Evolutionary conservation across 768 basidiomycete genomes (phyloP).

Genomic region (Amanita molliuscula): DNA sequence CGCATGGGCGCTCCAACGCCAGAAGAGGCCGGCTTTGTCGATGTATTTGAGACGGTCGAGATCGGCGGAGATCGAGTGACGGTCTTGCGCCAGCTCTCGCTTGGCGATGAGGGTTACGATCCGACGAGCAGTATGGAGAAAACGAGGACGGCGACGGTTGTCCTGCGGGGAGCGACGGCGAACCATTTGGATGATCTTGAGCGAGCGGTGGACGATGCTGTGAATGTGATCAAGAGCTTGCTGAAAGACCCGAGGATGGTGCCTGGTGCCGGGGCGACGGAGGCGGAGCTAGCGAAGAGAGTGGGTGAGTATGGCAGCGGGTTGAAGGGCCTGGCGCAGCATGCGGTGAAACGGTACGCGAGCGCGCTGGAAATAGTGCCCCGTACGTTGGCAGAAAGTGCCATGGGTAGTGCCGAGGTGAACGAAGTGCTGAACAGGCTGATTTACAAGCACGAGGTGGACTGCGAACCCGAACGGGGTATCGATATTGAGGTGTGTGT

Average conservation of each 20-base stretch:
- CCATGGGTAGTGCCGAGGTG: constrained; percentile 80
- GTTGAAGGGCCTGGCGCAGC: constrained; percentile 86
- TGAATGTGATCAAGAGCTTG: constrained; percentile 89
- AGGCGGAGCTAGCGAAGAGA: constrained; percentile 82
- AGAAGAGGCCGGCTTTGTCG: constrained; percentile 91
- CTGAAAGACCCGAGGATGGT: constrained; percentile 86
- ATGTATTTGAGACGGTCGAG: constrained; percentile 91
- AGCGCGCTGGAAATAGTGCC: constrained; percentile 89
- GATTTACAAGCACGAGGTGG: constrained; percentile 83
- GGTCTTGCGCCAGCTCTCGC: constrained; percentile 75
- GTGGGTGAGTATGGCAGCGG: constrained; percentile 83
- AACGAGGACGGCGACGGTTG: constrained; percentile 87
- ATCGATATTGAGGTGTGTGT: constrained; percentile 76
- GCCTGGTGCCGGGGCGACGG: constrained; percentile 89
- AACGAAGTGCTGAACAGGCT: constrained; percentile 85
- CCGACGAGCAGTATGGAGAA: constrained; percentile 46
- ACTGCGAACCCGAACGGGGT: constrained; percentile 66
- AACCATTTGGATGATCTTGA: constrained; percentile 95
- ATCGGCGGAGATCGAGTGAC: constrained; percentile 98
- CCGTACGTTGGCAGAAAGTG: constrained; percentile 89
- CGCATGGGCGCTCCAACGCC: constrained; percentile 92
- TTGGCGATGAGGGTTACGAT: constrained; percentile 58
- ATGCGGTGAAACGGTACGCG: constrained; percentile 86
- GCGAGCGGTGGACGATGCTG: constrained; percentile 92
- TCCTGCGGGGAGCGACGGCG: constrained; percentile 88